Percentiles rank a stretch among this genome's conserved stretches.
Evolutionary conservation across 2,329 filamentous ascomycete genomes (phyloP).

Genomic region (Xylariaceae sp.): DNA sequence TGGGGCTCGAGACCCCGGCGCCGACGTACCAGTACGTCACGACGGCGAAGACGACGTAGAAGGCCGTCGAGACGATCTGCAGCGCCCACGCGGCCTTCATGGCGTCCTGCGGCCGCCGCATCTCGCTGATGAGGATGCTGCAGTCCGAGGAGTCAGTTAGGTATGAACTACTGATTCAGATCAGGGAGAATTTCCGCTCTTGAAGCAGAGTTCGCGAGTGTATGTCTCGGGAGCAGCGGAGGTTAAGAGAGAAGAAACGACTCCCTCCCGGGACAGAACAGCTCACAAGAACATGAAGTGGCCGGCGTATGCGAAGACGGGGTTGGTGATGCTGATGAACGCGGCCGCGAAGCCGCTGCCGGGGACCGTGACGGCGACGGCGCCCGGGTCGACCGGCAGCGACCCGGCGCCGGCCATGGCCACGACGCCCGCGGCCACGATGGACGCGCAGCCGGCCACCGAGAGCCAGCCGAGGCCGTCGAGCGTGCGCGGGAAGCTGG

Average conservation of each 20-base stretch:
- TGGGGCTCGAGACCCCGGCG: conserved; percentile 34
- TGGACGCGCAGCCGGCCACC: conserved; percentile 36
- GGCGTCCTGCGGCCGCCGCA: conserved; percentile 41
- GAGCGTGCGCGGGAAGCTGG: conserved; percentile 41
- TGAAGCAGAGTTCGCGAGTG: too few relatives aligned
- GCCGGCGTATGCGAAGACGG: conserved; percentile 44
- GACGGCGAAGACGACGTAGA: conserved; percentile 43
- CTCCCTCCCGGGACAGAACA: too few relatives aligned
- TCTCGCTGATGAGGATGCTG: conserved; percentile 45
- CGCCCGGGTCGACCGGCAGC: conserved; percentile 28
- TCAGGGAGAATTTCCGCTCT: too few relatives aligned
- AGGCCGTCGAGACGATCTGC: conserved; percentile 40
- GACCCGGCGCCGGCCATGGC: conserved; percentile 42
- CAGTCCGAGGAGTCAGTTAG: too few relatives aligned
- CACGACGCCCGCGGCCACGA: conserved; percentile 41
- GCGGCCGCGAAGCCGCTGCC: conserved; percentile 35
- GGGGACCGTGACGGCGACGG: conserved; percentile 29
- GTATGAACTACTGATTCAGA: too few relatives aligned
- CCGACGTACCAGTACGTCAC: conserved; percentile 45
- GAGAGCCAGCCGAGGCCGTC: conserved; percentile 40
- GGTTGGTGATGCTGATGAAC: conserved; percentile 41
- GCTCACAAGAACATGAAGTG: conserved; percentile 52
- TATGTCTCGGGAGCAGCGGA: too few relatives aligned
- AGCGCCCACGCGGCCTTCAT: conserved; percentile 44
- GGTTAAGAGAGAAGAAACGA: too few relatives aligned